Percentiles rank a stretch among this genome's conserved stretches.
Evolutionary conservation across 108 stramenopile species (phyloP).

Genomic region (Epithemia pelagica): DNA sequence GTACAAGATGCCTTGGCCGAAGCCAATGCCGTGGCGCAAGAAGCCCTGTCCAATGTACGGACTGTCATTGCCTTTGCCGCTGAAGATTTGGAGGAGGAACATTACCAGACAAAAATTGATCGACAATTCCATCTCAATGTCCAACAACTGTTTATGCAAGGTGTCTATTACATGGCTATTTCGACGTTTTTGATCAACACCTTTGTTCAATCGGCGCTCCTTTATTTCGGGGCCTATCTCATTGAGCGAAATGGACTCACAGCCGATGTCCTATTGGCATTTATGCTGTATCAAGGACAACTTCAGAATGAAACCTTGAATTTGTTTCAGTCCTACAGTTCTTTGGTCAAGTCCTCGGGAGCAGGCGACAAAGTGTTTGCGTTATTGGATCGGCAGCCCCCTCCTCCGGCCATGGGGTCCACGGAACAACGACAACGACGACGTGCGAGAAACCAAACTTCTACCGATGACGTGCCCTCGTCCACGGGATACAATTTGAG

Average conservation of each 20-base stretch:
- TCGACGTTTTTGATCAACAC: constrained; percentile 88
- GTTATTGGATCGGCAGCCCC: constrained; percentile 64
- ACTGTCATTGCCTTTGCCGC: constrained; percentile 84
- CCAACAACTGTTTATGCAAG: constrained; percentile 65
- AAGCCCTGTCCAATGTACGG: constrained; percentile 67
- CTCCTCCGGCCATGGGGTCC: constrained; percentile 66
- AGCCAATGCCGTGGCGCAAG: constrained; percentile 76
- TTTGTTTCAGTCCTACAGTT: constrained; percentile 85
- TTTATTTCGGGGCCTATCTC: constrained; percentile 61
- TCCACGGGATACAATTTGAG: neutral
- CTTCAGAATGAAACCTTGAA: constrained; percentile 86
- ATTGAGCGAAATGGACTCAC: constrained; percentile 49
- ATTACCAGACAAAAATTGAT: constrained; percentile 64
- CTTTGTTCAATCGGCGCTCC: constrained; percentile 69
- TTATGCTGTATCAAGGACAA: constrained; percentile 93
- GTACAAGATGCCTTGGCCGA: constrained; percentile 84
- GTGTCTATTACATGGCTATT: constrained; percentile 87
- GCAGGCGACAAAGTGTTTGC: constrained; percentile 93
- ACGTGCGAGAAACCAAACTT: neutral
- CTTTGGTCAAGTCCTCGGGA: constrained; percentile 84
- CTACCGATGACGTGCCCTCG: neutral
- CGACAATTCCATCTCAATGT: constrained; percentile 75
- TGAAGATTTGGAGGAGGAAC: constrained; percentile 56
- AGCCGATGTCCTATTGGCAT: constrained; percentile 81
- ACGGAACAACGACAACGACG: constrained; percentile 20